Evolutionary conservation across 208 protist species (phyloP).

Genomic region (Leishmania gerbilli): DNA sequence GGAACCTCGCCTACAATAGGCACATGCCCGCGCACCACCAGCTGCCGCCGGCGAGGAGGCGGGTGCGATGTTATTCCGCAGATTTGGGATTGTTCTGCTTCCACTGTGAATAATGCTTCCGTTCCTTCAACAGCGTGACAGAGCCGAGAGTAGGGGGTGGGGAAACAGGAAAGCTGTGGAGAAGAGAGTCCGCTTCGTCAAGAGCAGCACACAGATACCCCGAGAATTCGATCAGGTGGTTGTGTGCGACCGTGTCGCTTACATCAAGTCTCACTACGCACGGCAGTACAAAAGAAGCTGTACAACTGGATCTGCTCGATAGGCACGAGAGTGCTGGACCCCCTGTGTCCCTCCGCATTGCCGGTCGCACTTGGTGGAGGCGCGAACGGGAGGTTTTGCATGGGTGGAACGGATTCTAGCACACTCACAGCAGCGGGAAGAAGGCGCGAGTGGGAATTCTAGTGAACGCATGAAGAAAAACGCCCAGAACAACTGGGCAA

Average conservation of each 20-base stretch:
- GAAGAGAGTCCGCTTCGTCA: background rate
- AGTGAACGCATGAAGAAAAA: background rate
- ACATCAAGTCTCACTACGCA: background rate
- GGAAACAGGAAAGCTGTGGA: background rate
- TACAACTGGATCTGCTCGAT: background rate
- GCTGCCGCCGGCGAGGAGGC: background rate
- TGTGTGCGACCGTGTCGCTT: background rate
- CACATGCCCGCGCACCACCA: background rate
- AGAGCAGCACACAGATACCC: background rate
- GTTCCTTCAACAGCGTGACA: background rate
- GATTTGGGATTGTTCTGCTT: background rate
- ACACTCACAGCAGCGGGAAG: background rate
- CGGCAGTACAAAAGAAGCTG: background rate
- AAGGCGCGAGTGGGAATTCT: background rate
- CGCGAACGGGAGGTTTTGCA: background rate
- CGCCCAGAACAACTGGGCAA: background rate
- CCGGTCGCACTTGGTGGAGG: background rate
- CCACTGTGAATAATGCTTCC: background rate
- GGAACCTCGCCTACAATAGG: background rate
- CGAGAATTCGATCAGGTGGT: background rate
- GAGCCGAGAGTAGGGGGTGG: background rate
- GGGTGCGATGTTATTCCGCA: background rate
- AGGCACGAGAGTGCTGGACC: background rate
- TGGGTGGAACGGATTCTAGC: background rate
- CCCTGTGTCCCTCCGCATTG: background rate